Base-by-base conservation (phyloP, 2,329 filamentous ascomycete species). In the Fusarium euwallaceae region DNA sequence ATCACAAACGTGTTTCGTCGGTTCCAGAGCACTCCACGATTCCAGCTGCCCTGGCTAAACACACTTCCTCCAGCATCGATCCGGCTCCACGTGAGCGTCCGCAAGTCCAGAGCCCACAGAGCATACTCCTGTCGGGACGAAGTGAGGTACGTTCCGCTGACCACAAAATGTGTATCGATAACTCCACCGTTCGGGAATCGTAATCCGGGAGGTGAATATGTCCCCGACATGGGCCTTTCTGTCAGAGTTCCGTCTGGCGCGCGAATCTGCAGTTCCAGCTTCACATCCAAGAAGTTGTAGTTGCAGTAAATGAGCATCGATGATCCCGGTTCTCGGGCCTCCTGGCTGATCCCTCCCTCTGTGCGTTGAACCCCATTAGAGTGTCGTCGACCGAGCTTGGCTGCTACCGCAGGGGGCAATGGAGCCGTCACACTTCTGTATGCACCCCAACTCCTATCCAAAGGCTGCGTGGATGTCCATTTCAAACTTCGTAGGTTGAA, bases 61-160 rank as follows among this genome's bases (percentile, higher is more conserved):
- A 98, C 95, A 72, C 92, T 95, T 10, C 94, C 95, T 27, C 95
- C 96, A 1, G 95, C 97, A 83, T 99, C 97, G 75, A 99, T 98
- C 10, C 96, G 93, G 65, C 93, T 95, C 97, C 97, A 99, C 0
- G 93, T 97, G 64, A 99, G 85, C 1, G 92, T 97, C 68, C 93
- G 91, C 66, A 99, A 84, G 80, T 99, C 95, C 58, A 99, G 85
- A 3, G 97, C 96, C 97, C 97, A 99, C 2, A 99, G 87, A 0
- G 97, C 96, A 83, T 98, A 99, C 82, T 99, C 97, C 81, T 98
- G 96, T 84, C 98, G 98, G 2, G 96, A 98, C 1, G 96, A 98
- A 0, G 97, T 99, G 67, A 99, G 88, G 81, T 98, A 98, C 0
- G 97, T 99, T 32, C 97, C 97, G 80, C 95, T 98, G 24, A 99